Evolutionary conservation across 192 early-diverging fungal genomes (phyloP).

Genomic region (Allomyces javanicus): DNA sequence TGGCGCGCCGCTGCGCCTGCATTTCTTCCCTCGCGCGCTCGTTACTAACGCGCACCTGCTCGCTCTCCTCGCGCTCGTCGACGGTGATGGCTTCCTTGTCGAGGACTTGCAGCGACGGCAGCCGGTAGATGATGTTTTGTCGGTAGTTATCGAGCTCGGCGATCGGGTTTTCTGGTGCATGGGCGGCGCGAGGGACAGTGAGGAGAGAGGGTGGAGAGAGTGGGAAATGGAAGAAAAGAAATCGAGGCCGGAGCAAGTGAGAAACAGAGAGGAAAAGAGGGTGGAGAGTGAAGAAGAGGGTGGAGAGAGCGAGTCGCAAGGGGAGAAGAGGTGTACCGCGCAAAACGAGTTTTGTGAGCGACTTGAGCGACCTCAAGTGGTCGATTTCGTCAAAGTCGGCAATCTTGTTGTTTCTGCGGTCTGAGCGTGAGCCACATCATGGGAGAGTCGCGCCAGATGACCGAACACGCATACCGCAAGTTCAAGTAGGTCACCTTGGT

Average conservation of each 20-base stretch:
- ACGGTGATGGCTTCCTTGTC: slow-evolving; percentile 29
- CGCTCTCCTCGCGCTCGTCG: slow-evolving; percentile 31
- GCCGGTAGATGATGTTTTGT: slow-evolving; percentile 19
- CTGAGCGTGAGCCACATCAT: too few species aligned
- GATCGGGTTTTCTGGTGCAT: slow-evolving; percentile 25
- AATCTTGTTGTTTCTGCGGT: slow-evolving; percentile 27
- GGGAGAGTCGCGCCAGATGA: too few species aligned
- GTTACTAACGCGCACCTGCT: slow-evolving; percentile 5
- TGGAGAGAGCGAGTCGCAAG: too few species aligned
- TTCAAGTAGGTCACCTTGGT: slow-evolving; percentile 23
- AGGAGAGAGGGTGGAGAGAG: too few species aligned
- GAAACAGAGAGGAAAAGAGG: too few species aligned
- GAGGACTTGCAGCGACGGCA: slow-evolving; percentile 23
- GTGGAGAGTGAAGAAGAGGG: too few species aligned
- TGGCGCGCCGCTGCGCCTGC: background rate
- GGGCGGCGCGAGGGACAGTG: too few species aligned
- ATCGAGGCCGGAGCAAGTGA: too few species aligned
- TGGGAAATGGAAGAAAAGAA: too few species aligned
- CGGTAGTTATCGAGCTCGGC: slow-evolving; percentile 21
- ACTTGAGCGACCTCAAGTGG: slow-evolving; percentile 11
- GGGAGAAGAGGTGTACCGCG: slow-evolving; percentile 10
- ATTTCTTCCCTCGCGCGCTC: background rate
- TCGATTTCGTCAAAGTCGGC: slow-evolving; percentile 18
- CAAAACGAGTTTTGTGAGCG: slow-evolving; percentile 20
- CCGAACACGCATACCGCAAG: slow-evolving; percentile 11